A percentile compares a stretch with the other conserved stretches of the same genome.
phyloP scores from a whole-genome alignment of 352 stramenopile species.

The Pythium angustatum region DNA sequence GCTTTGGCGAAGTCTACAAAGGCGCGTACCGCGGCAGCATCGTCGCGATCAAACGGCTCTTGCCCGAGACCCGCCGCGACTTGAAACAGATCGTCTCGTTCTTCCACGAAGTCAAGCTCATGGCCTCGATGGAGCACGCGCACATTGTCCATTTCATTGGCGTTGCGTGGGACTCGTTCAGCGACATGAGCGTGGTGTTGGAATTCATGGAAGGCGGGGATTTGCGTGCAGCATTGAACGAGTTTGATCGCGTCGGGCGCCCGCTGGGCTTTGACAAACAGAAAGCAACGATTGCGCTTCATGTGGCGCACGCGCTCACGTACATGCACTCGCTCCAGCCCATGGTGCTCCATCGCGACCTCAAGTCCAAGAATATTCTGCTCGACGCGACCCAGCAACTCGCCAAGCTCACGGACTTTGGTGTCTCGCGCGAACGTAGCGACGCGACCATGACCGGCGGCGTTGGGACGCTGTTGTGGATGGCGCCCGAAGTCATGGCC shows the following conservation, averaged over 20 bases:
- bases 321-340: constrained; percentile 58
- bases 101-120: constrained; percentile 10
- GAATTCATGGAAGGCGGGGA: constrained; percentile 38
- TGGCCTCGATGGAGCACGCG: constrained; percentile 5
- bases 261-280: constrained; percentile 37
- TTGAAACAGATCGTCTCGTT: constrained; percentile 17
- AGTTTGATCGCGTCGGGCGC: neutral
- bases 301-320: constrained; percentile 44
- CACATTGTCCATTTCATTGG: constrained; percentile 18
- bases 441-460: constrained; percentile 48
- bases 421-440: constrained; percentile 38
- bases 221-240: constrained; percentile 19
- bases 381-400: constrained; percentile 26
- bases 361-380: constrained; percentile 68
- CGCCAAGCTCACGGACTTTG: constrained; percentile 65
- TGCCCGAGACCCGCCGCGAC: neutral
- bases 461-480: constrained; percentile 44
- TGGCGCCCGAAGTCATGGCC: constrained; percentile 57
- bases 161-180: constrained; percentile 20
- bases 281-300: constrained; percentile 45
- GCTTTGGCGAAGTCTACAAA: constrained; percentile 16
- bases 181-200: constrained; percentile 27
- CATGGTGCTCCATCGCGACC: constrained; percentile 45
- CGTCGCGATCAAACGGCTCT: constrained; percentile 16
- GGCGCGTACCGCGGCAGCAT: neutral